Percentiles rank a stretch among this genome's conserved stretches.
These are phyloP conservation scores for Castanospermum australe DNA, from an alignment of 306 rosid genomes.

Conservation along the genomic window DNA sequence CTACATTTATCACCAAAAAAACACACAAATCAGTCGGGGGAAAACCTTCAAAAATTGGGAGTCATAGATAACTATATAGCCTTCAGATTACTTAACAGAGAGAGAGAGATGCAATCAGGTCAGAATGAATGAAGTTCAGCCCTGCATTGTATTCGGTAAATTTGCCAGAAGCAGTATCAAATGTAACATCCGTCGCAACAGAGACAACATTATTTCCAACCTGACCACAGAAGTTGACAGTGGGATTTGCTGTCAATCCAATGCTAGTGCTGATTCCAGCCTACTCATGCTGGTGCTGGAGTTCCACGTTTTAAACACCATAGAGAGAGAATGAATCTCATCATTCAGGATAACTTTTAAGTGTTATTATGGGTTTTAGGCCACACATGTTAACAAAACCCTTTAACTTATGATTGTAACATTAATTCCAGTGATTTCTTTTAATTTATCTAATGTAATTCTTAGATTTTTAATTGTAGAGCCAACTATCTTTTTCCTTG, in stretches of 20 bases:
- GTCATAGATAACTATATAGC: not conserved
- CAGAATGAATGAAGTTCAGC: constrained; percentile 70
- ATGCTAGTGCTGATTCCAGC: constrained; percentile 89
- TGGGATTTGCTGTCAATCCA: constrained; percentile 88
- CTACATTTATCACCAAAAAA: constrained; percentile 42
- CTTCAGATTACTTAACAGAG: constrained; percentile 54
- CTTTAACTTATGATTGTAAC: not conserved
- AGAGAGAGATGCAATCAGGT: constrained; percentile 74
- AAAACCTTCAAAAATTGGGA: not conserved
- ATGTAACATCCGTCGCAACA: constrained; percentile 79
- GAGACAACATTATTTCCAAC: constrained; percentile 66
- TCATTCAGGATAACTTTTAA: not conserved
- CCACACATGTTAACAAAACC: too few relatives aligned
- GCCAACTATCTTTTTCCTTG: not conserved
- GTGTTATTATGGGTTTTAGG: not conserved
- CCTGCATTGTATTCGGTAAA: constrained; percentile 77
- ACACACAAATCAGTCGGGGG: not conserved
- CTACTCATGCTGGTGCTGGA: constrained; percentile 85
- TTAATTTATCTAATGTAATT: not conserved
- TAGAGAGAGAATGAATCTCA: not conserved
- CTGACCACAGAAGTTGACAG: constrained; percentile 85
- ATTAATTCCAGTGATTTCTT: not conserved
- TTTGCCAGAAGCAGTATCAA: constrained; percentile 87
- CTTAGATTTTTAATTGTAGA: not conserved
- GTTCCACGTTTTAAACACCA: constrained; percentile 71